Evolutionary conservation across 2,329 filamentous ascomycete species (phyloP).

Genomic region (Trichoderma sp.): DNA sequence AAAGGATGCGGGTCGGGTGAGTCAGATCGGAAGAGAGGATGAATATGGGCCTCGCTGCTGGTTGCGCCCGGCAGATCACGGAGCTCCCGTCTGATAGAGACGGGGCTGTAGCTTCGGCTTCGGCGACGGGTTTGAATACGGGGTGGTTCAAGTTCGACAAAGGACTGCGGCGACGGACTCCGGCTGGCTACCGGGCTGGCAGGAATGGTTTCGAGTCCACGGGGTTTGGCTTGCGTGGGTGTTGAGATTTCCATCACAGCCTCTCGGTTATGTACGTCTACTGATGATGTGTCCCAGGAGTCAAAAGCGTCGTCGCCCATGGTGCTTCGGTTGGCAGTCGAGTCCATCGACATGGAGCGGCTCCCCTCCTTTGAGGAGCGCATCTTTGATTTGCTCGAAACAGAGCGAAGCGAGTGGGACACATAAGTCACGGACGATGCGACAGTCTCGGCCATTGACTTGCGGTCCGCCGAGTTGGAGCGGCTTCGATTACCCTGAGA

Average conservation of each 20-base stretch:
- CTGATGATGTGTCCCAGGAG: conserved; percentile 72
- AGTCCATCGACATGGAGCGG: conserved; percentile 53
- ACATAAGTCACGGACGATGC: conserved; percentile 44
- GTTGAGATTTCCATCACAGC: conserved; percentile 57
- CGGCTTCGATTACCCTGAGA: conserved; percentile 41
- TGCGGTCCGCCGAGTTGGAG: conserved; percentile 47
- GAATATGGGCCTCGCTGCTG: conserved; percentile 69
- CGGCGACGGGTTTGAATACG: conserved; percentile 42
- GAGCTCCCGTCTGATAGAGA: conserved; percentile 40
- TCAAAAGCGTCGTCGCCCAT: conserved; percentile 68
- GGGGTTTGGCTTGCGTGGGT: conserved; percentile 49
- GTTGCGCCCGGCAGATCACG: conserved; percentile 35
- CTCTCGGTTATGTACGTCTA: conserved; percentile 65
- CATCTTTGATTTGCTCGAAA: conserved; percentile 60
- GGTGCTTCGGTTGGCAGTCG: conserved; percentile 39
- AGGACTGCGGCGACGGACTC: conserved; percentile 63
- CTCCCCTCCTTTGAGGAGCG: conserved; percentile 50
- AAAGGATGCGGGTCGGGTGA: conserved; percentile 68
- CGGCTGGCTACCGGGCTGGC: conserved; percentile 67
- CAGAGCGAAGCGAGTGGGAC: conserved; percentile 56
- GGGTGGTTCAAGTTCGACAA: conserved; percentile 61
- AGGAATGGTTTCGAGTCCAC: conserved; percentile 71
- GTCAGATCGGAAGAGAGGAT: conserved; percentile 76
- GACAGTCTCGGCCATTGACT: conserved; percentile 35
- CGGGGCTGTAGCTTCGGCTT: conserved; percentile 58